Evolutionary conservation across 257 asterid species (phyloP).

Genomic region (Solanum peruvianum): DNA sequence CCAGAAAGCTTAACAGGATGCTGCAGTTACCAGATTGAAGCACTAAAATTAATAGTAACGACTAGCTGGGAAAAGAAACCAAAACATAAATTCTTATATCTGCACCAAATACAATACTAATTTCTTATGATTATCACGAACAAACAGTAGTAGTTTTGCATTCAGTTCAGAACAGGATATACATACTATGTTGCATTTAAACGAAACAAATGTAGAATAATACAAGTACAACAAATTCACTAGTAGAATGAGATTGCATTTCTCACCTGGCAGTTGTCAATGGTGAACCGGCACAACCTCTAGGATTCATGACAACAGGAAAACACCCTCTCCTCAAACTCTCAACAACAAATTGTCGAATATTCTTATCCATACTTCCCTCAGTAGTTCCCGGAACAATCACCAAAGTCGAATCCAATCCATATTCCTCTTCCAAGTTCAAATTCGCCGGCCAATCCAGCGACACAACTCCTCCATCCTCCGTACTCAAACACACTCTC

Average conservation of each 20-base stretch:
- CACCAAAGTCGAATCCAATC: constrained; percentile 71
- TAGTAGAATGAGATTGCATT: background rate
- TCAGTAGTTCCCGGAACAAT: constrained; percentile 80
- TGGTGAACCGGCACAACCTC: constrained; percentile 97
- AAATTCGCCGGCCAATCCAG: constrained; percentile 92
- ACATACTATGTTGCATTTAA: background rate
- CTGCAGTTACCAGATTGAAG: background rate
- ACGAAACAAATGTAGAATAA: background rate
- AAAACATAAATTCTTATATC: background rate
- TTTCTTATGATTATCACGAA: background rate
- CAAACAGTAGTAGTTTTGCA: background rate
- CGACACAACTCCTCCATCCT: constrained; percentile 84
- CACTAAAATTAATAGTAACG: background rate
- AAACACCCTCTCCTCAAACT: constrained; percentile 74
- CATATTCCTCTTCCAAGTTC: constrained; percentile 74
- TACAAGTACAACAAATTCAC: background rate
- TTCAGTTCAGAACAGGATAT: background rate
- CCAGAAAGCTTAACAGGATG: background rate
- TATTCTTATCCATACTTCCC: constrained; percentile 57
- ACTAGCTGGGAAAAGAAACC: background rate
- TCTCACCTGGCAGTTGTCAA: constrained; percentile 76
- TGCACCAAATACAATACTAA: background rate
- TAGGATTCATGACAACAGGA: constrained; percentile 90
- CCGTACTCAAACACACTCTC: constrained; percentile 62
- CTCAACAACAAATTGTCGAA: constrained; percentile 45